phyloP scores from a whole-genome alignment of 2,329 filamentous ascomycete genomes.

The Byssochlamys sp. region DNA sequence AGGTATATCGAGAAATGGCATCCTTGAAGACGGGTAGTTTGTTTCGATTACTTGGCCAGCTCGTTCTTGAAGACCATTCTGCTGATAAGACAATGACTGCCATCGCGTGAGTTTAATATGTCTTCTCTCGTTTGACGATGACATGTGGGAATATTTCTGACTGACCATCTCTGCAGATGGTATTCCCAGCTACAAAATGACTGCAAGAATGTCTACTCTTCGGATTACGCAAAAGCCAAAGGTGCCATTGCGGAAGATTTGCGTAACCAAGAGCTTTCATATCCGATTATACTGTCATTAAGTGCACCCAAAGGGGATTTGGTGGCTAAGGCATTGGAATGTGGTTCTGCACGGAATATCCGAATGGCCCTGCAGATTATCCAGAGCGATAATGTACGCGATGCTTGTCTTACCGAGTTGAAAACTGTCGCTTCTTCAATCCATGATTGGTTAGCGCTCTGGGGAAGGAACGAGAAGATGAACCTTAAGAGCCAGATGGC shows the following conservation, averaged over 20 bases:
- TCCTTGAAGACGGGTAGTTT: slow-evolving; percentile 13
- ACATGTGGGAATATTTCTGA: background rate
- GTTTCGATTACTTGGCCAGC: slow-evolving; percentile 13
- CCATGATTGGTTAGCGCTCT: slow-evolving; percentile 16
- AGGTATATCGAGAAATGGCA: slow-evolving; percentile 10
- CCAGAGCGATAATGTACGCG: slow-evolving; percentile 8
- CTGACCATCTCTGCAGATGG: slow-evolving; percentile 9
- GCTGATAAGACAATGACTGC: slow-evolving; percentile 10
- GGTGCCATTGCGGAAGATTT: slow-evolving; percentile 13
- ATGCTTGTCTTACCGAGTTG: slow-evolving; percentile 9
- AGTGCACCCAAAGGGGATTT: slow-evolving; percentile 9
- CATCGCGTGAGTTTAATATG: slow-evolving; percentile 8
- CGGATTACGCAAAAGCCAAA: slow-evolving; percentile 13
- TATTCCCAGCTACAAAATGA: slow-evolving; percentile 15
- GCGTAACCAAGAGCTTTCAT: slow-evolving; percentile 12
- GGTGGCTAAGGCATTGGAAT: slow-evolving; percentile 9
- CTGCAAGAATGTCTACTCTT: slow-evolving; percentile 16
- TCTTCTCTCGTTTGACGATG: background rate
- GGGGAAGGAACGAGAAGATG: slow-evolving; percentile 16
- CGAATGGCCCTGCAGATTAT: slow-evolving; percentile 10
- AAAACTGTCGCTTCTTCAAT: slow-evolving; percentile 6
- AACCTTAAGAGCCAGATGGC: slow-evolving; percentile 5
- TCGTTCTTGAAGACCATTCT: slow-evolving; percentile 10
- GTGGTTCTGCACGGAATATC: slow-evolving; percentile 9
- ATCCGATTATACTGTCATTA: slow-evolving; percentile 13